Evolutionary conservation across 495 filamentous ascomycete genomes (phyloP).

Genomic region (Halenospora varia): DNA sequence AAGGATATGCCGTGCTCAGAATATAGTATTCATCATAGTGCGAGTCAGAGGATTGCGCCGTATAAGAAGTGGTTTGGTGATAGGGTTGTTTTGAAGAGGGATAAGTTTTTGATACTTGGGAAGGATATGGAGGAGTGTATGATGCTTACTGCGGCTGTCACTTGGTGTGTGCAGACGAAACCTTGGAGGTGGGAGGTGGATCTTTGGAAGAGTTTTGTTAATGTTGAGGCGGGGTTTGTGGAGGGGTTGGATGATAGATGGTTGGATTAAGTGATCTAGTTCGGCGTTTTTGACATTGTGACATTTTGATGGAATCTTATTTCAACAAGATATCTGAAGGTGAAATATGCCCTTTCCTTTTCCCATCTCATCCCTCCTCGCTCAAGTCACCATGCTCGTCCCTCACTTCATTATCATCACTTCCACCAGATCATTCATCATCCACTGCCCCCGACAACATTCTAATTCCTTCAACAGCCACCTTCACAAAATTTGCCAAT

Average conservation of each 20-base stretch:
- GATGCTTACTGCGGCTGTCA: conserved; percentile 34
- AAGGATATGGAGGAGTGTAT: conserved; percentile 37
- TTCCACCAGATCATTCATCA: no score
- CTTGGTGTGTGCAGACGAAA: conserved; percentile 44
- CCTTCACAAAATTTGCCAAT: no score
- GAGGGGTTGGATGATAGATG: conserved; percentile 36
- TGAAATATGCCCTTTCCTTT: no score
- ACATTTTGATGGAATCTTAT: no score
- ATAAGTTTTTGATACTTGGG: conserved; percentile 45
- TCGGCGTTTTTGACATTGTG: no score
- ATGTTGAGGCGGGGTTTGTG: conserved; percentile 42
- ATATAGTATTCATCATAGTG: conserved; percentile 37
- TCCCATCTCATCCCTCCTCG: no score
- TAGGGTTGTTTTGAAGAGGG: conserved; percentile 33
- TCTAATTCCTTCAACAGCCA: no score
- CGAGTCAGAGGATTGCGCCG: conserved; percentile 28
- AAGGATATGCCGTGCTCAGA: conserved; percentile 45
- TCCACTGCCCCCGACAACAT: no score
- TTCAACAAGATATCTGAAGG: no score
- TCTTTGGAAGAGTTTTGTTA: conserved; percentile 49
- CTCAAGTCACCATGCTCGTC: no score
- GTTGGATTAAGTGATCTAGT: conserved; percentile 42
- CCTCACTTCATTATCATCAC: no score
- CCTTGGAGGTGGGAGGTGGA: conserved; percentile 50
- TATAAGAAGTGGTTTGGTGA: conserved; percentile 30